A percentile compares a stretch with the other conserved stretches of the same genome.
phyloP scores from a whole-genome alignment of 129 eudicot species.

The Tagetes patula region DNA sequence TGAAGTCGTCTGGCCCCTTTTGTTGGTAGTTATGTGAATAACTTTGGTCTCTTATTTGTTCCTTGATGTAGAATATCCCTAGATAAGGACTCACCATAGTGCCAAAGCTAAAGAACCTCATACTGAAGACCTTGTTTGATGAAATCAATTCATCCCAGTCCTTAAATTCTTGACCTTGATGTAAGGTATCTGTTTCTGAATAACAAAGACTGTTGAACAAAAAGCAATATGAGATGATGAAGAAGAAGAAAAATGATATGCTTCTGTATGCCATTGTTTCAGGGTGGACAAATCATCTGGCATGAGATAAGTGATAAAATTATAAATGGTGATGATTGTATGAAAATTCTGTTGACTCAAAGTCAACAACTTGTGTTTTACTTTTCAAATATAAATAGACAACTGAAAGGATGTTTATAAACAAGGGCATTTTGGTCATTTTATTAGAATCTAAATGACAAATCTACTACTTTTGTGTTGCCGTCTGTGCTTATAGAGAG shows the following conservation, averaged over 20 bases:
- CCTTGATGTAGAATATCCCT: conserved; percentile 41
- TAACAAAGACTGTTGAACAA: conserved; percentile 23
- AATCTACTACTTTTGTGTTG: no score
- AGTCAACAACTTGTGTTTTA: background rate
- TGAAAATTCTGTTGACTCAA: background rate
- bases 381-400: no score
- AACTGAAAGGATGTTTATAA: no score
- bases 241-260: conserved; percentile 11
- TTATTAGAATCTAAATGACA: no score
- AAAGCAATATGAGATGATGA: conserved; percentile 6
- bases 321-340: background rate
- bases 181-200: conserved; percentile 41
- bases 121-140: conserved; percentile 34
- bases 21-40: background rate
- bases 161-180: conserved; percentile 38
- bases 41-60: background rate
- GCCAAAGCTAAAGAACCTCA: conserved; percentile 44
- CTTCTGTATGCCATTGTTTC: conserved; percentile 22
- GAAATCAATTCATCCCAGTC: conserved; percentile 41
- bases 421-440: no score
- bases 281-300: background rate
- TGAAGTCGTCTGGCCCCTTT: background rate
- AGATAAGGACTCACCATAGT: conserved; percentile 24
- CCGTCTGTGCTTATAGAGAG: no score
- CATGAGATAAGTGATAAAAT: background rate